Conservation (phyloP, 108 stramenopile genomes). For the Asterionellopsis glacialis region DNA sequence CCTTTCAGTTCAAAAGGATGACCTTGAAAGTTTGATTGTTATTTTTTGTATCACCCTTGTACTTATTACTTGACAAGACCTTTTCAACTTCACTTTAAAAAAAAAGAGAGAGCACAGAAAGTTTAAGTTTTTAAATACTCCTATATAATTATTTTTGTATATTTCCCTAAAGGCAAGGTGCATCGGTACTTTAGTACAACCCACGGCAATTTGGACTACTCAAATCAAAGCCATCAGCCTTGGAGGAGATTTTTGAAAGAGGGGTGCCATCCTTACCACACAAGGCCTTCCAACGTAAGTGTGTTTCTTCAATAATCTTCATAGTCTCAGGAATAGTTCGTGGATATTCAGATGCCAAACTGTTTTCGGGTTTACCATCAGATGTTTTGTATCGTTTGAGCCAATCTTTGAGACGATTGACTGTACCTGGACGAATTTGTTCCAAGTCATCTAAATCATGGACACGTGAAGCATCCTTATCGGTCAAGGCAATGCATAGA, state of each 20-base stretch:
- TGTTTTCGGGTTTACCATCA: conserved; percentile 92
- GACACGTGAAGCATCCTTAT: conserved; percentile 63
- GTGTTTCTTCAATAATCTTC: conserved; percentile 72
- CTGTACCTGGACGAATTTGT: conserved; percentile 70
- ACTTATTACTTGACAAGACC: no score
- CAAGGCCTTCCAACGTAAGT: conserved; percentile 68
- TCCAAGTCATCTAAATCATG: conserved; percentile 83
- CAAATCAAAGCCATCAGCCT: conserved; percentile 69
- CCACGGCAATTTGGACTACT: conserved; percentile 69
- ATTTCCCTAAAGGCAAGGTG: no score
- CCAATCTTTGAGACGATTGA: conserved; percentile 88
- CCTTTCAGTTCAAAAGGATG: no score
- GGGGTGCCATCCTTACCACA: conserved; percentile 69
- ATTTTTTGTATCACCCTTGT: no score
- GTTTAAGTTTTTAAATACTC: no score
- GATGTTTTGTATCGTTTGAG: conserved; percentile 96
- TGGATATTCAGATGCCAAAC: conserved; percentile 80
- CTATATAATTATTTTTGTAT: no score
- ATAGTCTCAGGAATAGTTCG: conserved; percentile 61
- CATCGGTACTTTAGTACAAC: conserved; percentile 9
- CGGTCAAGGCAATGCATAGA: conserved; percentile 79
- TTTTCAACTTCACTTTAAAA: no score
- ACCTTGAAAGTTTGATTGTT: no score
- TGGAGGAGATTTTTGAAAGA: conserved; percentile 30
- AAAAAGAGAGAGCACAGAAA: no score